phyloP scores from a whole-genome alignment of 805 yeast species.

The Hanseniaspora singularis region DNA sequence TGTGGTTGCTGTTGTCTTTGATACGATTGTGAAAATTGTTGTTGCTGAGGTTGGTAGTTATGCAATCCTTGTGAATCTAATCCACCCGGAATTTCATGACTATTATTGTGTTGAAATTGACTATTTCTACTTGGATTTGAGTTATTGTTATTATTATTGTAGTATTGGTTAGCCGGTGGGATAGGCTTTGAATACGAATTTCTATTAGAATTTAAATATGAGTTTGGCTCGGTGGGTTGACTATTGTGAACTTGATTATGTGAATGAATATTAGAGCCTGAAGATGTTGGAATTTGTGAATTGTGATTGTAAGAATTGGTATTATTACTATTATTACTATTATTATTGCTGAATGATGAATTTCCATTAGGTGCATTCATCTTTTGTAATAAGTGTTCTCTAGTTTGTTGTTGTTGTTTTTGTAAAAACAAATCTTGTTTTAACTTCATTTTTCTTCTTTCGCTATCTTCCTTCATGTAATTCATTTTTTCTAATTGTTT shows the following conservation, averaged over 20 bases:
- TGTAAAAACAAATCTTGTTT: slow-evolving; percentile 19
- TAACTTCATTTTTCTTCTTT: slow-evolving; percentile 22
- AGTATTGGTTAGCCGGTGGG: no score
- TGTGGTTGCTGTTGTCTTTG: background rate
- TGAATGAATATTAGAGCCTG: no score
- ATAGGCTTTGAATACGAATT: no score
- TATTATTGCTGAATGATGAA: background rate
- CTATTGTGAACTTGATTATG: background rate
- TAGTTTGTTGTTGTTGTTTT: slow-evolving; percentile 17
- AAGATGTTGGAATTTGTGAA: no score
- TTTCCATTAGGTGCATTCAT: background rate
- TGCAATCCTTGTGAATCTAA: background rate
- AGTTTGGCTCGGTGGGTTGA: no score
- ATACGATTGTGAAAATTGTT: slow-evolving; percentile 10
- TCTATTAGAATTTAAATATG: no score
- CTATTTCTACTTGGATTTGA: no score
- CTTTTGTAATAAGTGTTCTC: slow-evolving; percentile 14
- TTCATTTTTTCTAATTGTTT: slow-evolving; percentile 17
- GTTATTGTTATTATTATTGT: no score
- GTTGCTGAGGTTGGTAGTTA: slow-evolving; percentile 18
- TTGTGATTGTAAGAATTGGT: background rate
- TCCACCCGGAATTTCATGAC: slow-evolving; percentile 10
- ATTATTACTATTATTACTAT: background rate
- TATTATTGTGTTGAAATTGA: no score
- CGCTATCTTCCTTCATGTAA: slow-evolving; percentile 18